These are phyloP conservation scores for Galerina marginata DNA, from an alignment of 768 basidiomycete genomes.

Conservation along the genomic window DNA sequence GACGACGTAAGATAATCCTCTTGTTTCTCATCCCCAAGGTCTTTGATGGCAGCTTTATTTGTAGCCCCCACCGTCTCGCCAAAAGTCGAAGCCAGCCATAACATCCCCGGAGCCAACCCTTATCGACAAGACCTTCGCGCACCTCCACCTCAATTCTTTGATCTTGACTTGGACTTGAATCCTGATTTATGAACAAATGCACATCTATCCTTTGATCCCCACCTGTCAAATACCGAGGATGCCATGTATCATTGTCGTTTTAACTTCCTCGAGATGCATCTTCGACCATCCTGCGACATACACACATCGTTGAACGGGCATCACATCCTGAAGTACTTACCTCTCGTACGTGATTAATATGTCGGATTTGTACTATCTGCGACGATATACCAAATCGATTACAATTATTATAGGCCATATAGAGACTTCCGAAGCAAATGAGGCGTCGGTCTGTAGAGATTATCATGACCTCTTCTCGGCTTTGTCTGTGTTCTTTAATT, in stretches of 20 bases:
- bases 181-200: slow-evolving; percentile 64
- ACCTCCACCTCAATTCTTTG: slow-evolving; percentile 68
- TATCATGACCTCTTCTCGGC: neutral
- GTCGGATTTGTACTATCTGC: neutral
- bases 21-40: slow-evolving; percentile 8
- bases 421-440: neutral
- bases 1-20: slow-evolving; percentile 58
- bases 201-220: neutral
- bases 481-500: slow-evolving; percentile 21
- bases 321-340: too few relatives aligned
- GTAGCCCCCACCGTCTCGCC: slow-evolving; percentile 71
- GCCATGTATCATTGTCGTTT: too few relatives aligned
- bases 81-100: slow-evolving; percentile 49
- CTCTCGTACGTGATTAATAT: too few relatives aligned
- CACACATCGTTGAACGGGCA: too few relatives aligned
- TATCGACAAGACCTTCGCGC: slow-evolving; percentile 74
- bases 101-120: slow-evolving; percentile 63
- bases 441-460: neutral
- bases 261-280: too few relatives aligned
- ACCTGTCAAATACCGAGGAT: neutral
- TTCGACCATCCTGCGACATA: too few relatives aligned
- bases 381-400: neutral
- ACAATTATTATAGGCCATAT: neutral
- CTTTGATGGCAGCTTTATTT: slow-evolving; percentile 13
- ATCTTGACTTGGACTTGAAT: slow-evolving; percentile 84